These are phyloP conservation scores for Mycosphaerella sp. DNA, from an alignment of 2,329 filamentous ascomycete genomes.

Conservation along the genomic window DNA sequence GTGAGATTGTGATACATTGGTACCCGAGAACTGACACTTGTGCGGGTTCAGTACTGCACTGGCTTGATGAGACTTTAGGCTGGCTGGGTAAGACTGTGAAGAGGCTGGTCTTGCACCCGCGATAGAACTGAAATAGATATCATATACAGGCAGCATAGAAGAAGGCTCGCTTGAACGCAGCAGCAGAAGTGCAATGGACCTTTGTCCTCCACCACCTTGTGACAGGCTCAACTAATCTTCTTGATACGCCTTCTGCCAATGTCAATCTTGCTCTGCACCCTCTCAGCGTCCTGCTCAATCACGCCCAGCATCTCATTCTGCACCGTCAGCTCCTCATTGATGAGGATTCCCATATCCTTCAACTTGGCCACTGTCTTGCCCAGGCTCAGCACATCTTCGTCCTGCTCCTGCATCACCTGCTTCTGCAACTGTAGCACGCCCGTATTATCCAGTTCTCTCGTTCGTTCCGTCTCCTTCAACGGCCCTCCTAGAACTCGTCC, in stretches of 20 bases:
- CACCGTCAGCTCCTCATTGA: slow-evolving; percentile 65
- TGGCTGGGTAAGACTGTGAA: no score
- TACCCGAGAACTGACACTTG: no score
- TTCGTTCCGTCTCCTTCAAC: slow-evolving; percentile 65
- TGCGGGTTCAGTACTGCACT: no score
- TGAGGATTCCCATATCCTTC: slow-evolving; percentile 70
- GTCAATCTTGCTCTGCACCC: slow-evolving; percentile 61
- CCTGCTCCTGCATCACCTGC: slow-evolving; percentile 68
- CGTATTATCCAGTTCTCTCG: slow-evolving; percentile 68
- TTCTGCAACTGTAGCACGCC: slow-evolving; percentile 69
- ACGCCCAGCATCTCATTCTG: slow-evolving; percentile 66
- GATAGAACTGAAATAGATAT: neutral
- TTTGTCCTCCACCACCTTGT: neutral
- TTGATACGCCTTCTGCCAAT: slow-evolving; percentile 67
- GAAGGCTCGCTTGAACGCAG: slow-evolving; percentile 16
- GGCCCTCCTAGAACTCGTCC: slow-evolving; percentile 67
- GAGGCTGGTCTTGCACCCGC: neutral
- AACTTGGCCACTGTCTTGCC: slow-evolving; percentile 64
- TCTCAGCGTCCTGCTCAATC: slow-evolving; percentile 60
- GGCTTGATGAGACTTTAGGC: no score
- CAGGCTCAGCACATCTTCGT: slow-evolving; percentile 63
- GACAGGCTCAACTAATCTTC: slow-evolving; percentile 47
- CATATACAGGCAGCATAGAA: neutral
- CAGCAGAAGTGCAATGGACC: neutral
- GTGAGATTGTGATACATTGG: slow-evolving; percentile 23